These are phyloP conservation scores for Colletotrichum orbiculare DNA, from an alignment of 2,329 filamentous ascomycete species.

Conservation along the genomic window DNA sequence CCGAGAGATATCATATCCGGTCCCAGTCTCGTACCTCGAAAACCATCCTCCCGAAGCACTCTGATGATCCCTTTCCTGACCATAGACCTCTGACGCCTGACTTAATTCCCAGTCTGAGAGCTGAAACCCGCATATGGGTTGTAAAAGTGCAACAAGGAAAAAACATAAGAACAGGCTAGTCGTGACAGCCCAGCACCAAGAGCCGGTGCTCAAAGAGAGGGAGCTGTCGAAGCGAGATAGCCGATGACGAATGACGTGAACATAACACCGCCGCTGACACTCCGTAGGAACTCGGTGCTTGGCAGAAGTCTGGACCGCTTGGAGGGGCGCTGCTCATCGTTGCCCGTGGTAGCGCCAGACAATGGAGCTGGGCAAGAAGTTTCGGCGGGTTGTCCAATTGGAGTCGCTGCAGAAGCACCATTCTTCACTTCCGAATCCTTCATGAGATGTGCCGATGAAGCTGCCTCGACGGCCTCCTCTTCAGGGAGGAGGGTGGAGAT, in stretches of 20 bases:
- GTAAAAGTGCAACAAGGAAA: too few species aligned
- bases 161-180: too few species aligned
- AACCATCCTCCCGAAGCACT: not conserved
- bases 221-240: slow-evolving; percentile 26
- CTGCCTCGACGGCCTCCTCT: slow-evolving; percentile 34
- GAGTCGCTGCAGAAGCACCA: not conserved
- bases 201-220: slow-evolving; percentile 13
- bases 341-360: not conserved
- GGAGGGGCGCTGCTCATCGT: slow-evolving; percentile 1
- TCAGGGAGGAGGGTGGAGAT: slow-evolving; percentile 41
- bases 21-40: too few species aligned
- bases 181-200: not conserved
- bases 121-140: not conserved
- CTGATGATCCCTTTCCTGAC: too few species aligned
- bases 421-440: slow-evolving; percentile 20
- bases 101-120: too few species aligned
- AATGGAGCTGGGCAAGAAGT: not conserved
- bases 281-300: slow-evolving; percentile 1
- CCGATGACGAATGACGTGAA: slow-evolving; percentile 17
- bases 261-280: slow-evolving; percentile 18
- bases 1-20: too few species aligned
- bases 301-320: slow-evolving; percentile 16
- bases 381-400: too few species aligned
- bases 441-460: not conserved
- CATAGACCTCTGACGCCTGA: too few species aligned